Percentiles rank a stretch among this genome's conserved stretches.
Conservation (phyloP, 2,329 filamentous ascomycete species). For the Trichoderma sp. region DNA sequence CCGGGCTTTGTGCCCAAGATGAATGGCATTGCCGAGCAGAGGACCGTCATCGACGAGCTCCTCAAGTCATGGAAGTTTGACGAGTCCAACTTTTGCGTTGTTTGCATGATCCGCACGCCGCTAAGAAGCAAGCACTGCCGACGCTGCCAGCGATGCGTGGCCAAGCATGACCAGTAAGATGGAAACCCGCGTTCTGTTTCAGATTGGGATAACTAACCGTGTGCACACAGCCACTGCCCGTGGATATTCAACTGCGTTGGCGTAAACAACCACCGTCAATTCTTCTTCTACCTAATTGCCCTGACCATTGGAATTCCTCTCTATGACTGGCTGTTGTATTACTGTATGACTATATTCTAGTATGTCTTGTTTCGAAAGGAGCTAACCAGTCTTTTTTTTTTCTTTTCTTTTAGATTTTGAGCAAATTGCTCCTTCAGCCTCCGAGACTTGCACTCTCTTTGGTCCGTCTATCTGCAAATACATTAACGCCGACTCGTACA, state of each 20-base stretch:
- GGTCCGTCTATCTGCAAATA: constrained; percentile 71
- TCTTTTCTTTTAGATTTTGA: constrained; percentile 14
- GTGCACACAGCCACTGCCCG: constrained; percentile 73
- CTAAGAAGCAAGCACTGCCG: constrained; percentile 94
- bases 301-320: constrained; percentile 71
- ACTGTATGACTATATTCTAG: constrained; percentile 53
- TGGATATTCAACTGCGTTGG: constrained; percentile 98
- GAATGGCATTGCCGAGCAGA: constrained; percentile 84
- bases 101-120: constrained; percentile 91
- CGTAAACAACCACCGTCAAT: constrained; percentile 93
- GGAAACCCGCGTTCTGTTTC: too few species aligned
- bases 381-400: neutral
- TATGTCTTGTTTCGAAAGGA: neutral
- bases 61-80: constrained; percentile 86
- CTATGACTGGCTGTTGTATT: constrained; percentile 69
- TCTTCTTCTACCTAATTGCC: constrained; percentile 82
- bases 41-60: constrained; percentile 82
- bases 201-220: constrained; percentile 12
- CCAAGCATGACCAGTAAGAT: constrained; percentile 91
- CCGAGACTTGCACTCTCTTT: constrained; percentile 68
- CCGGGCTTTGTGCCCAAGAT: constrained; percentile 92
- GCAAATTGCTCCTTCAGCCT: constrained; percentile 41
- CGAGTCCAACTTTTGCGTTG: constrained; percentile 88
- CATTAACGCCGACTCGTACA: constrained; percentile 79
- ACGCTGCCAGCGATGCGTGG: constrained; percentile 85